These are phyloP conservation scores for Serendipita indica DNA, from an alignment of 768 basidiomycete species.

Conservation along the genomic window DNA sequence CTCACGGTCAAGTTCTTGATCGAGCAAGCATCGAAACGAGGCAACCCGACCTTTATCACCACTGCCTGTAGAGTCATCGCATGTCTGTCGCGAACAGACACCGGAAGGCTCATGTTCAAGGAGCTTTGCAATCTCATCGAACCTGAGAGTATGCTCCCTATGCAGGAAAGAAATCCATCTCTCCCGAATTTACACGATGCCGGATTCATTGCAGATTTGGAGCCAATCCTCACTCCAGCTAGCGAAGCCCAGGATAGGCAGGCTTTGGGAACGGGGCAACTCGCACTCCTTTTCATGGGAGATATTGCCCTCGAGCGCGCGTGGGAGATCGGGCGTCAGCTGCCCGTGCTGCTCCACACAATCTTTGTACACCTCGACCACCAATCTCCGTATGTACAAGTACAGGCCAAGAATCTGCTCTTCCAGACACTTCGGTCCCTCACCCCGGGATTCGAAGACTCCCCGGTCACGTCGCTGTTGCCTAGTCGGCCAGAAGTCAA, in stretches of 20 bases:
- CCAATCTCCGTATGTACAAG: conserved; percentile 49
- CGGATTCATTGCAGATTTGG: conserved; percentile 67
- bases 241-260: conserved; percentile 43
- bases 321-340: conserved; percentile 55
- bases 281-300: conserved; percentile 71
- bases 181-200: conserved; percentile 48
- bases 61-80: conserved; percentile 73
- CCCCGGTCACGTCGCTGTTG: conserved; percentile 41
- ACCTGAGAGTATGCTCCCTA: conserved; percentile 70
- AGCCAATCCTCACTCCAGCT: conserved; percentile 44
- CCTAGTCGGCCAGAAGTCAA: conserved; percentile 37
- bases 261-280: conserved; percentile 68
- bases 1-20: conserved; percentile 70
- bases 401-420: conserved; percentile 59
- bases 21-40: conserved; percentile 75
- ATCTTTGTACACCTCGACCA: conserved; percentile 76
- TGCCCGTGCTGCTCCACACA: conserved; percentile 64
- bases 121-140: conserved; percentile 77
- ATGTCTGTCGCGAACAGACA: conserved; percentile 62
- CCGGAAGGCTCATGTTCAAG: conserved; percentile 59
- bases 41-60: conserved; percentile 58
- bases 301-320: conserved; percentile 61
- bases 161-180: conserved; percentile 52
- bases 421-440: conserved; percentile 76
- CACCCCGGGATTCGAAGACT: conserved; percentile 59